Percentiles rank a stretch among this genome's conserved stretches.
Evolutionary conservation across 129 eudicot species (phyloP).

Genomic region (Arctium minus): DNA sequence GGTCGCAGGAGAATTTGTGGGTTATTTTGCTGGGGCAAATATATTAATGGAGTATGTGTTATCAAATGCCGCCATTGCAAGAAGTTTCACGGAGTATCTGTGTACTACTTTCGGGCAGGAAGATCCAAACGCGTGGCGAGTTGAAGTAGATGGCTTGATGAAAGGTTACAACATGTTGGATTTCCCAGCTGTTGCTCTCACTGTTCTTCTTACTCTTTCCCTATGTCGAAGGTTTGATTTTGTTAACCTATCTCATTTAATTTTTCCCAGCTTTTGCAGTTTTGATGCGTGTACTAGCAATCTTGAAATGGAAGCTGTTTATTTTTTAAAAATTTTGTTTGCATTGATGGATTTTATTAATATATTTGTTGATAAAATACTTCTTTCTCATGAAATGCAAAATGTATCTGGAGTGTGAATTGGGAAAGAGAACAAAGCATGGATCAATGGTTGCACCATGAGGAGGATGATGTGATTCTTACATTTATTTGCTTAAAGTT

Average conservation of each 20-base stretch:
- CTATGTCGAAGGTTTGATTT: conserved; percentile 59
- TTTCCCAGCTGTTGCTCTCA: conserved; percentile 76
- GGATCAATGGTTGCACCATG: not conserved
- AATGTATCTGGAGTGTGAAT: conserved; percentile 1
- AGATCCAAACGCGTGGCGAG: conserved; percentile 63
- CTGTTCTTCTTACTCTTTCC: conserved; percentile 59
- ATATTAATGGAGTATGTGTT: conserved; percentile 79
- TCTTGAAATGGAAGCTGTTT: conserved; percentile 4
- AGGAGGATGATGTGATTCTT: conserved; percentile 1
- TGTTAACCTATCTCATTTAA: not conserved
- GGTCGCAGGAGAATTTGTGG: conserved; percentile 75
- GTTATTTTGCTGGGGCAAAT: conserved; percentile 75
- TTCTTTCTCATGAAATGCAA: not conserved
- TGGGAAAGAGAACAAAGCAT: not conserved
- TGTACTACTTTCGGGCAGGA: conserved; percentile 58
- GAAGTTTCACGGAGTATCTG: conserved; percentile 79
- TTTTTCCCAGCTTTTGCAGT: not conserved
- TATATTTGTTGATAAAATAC: not conserved
- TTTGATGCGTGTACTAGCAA: not conserved
- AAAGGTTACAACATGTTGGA: conserved; percentile 81
- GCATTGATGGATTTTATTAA: not conserved
- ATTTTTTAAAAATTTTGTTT: not conserved
- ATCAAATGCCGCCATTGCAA: conserved; percentile 78
- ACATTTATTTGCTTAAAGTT: not conserved
- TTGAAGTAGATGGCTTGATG: conserved; percentile 56